Percentiles rank a stretch among this genome's conserved stretches.
phyloP scores from a whole-genome alignment of 1,139 yeast species.

The Nakaseomyces uthaithaninus region DNA sequence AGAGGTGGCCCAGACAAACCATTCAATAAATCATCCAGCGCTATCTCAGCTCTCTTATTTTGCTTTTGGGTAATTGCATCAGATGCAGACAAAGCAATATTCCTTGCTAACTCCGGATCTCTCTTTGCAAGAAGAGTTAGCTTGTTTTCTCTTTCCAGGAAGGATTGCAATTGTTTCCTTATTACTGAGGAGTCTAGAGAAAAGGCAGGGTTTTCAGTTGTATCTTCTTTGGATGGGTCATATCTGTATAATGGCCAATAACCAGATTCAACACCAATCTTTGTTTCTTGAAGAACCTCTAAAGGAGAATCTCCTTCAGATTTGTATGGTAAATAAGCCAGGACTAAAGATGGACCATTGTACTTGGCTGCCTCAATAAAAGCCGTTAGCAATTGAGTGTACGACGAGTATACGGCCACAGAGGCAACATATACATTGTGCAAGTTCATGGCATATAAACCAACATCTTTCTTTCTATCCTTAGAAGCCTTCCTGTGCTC shows the following conservation, averaged over 20 bases:
- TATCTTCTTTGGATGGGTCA: constrained; percentile 47
- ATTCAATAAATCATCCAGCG: constrained; percentile 67
- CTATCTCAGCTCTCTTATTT: constrained; percentile 62
- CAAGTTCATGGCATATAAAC: constrained; percentile 90
- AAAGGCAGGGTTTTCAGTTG: constrained; percentile 46
- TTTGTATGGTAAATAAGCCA: constrained; percentile 80
- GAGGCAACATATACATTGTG: constrained; percentile 90
- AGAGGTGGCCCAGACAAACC: constrained; percentile 92
- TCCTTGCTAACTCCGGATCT: constrained; percentile 71
- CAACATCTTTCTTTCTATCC: constrained; percentile 80
- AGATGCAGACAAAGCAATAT: constrained; percentile 56
- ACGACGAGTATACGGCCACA: constrained; percentile 86
- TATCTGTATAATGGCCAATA: constrained; percentile 93
- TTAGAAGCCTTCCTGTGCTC: constrained; percentile 25
- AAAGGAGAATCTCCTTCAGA: constrained; percentile 63
- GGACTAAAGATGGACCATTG: constrained; percentile 82
- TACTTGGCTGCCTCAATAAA: constrained; percentile 80
- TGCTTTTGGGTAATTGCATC: constrained; percentile 55
- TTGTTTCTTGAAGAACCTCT: constrained; percentile 75
- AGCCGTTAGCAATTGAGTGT: constrained; percentile 87
- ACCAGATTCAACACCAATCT: constrained; percentile 84
- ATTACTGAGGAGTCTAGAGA: constrained; percentile 78
- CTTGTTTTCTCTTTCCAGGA: constrained; percentile 84
- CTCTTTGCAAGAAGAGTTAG: constrained; percentile 64
- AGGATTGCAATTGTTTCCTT: constrained; percentile 65